These are phyloP conservation scores for Trametes villosa DNA, from an alignment of 768 basidiomycete genomes.

Conservation along the genomic window DNA sequence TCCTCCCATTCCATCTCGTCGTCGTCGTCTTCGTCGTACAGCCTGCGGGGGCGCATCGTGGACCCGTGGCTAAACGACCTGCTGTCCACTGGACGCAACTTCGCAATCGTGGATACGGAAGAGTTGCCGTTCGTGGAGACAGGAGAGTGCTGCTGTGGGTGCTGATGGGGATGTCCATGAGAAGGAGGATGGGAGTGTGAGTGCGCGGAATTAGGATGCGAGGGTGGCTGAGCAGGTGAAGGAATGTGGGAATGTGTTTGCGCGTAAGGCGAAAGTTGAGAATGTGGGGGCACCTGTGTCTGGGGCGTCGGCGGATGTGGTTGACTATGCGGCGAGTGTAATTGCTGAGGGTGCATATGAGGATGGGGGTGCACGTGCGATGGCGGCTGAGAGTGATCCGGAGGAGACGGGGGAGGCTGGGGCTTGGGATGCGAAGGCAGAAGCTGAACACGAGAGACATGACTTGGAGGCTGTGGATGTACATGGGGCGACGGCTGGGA, in stretches of 20 bases:
- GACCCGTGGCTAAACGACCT: slow-evolving; percentile 32
- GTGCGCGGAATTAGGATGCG: slow-evolving; percentile 5
- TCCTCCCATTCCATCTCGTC: slow-evolving; percentile 42
- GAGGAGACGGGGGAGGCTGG: too few species aligned
- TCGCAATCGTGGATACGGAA: slow-evolving; percentile 21
- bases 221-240: not conserved
- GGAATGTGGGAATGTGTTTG: slow-evolving; percentile 11
- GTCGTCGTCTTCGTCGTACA: slow-evolving; percentile 42
- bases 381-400: slow-evolving; percentile 2
- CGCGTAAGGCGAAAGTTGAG: slow-evolving; percentile 5
- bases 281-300: not conserved
- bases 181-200: slow-evolving; percentile 7
- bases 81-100: slow-evolving; percentile 34
- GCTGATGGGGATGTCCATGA: slow-evolving; percentile 2
- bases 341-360: not conserved
- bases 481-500: slow-evolving; percentile 3
- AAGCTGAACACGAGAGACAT: not conserved
- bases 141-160: slow-evolving; percentile 15
- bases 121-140: not conserved
- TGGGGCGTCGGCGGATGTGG: not conserved
- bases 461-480: not conserved
- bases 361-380: not conserved
- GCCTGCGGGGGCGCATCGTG: slow-evolving; percentile 30
- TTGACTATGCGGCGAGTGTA: not conserved
- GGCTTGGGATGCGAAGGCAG: slow-evolving; percentile 4